These are phyloP conservation scores for Poa annua DNA, from an alignment of 176 grass and related monocot genomes.

Conservation along the genomic window DNA sequence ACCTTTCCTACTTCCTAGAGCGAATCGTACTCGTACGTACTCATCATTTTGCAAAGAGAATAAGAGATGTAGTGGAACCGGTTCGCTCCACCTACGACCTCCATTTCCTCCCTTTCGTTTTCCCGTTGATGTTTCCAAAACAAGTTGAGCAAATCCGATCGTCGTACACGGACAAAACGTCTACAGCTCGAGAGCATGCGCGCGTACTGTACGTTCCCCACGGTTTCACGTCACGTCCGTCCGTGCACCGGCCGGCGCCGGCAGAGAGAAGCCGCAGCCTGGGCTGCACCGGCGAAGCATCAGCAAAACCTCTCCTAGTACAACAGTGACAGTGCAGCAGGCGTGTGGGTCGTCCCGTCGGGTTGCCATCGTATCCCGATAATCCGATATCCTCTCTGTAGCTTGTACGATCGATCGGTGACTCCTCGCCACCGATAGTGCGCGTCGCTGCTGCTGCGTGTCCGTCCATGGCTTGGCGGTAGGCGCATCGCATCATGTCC, in stretches of 20 bases:
- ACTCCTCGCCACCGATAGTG: constrained; percentile 43
- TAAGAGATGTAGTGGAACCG: not conserved
- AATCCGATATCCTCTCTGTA: not conserved
- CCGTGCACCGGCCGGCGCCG: constrained; percentile 10
- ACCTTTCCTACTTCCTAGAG: not conserved
- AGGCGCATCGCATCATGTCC: not conserved
- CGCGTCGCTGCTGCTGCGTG: constrained; percentile 41
- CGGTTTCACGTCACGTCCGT: not conserved
- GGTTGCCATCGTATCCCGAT: constrained; percentile 3
- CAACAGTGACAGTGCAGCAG: not conserved
- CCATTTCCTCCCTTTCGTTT: not conserved
- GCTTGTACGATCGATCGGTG: not conserved
- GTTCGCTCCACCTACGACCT: not conserved
- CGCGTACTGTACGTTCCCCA: not conserved
- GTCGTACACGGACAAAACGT: not conserved
- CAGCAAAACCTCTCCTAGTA: not conserved
- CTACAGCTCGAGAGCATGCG: too few relatives aligned
- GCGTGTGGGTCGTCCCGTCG: not conserved
- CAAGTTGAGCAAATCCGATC: not conserved
- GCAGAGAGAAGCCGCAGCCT: not conserved
- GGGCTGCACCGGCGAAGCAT: not conserved
- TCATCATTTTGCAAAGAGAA: not conserved
- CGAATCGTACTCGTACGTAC: not conserved
- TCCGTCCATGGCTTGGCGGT: not conserved
- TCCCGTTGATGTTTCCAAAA: not conserved